A percentile compares a stretch with the other conserved stretches of the same genome.
Conservation (phyloP, 192 early-diverging fungal genomes). For the Podila verticillata region DNA sequence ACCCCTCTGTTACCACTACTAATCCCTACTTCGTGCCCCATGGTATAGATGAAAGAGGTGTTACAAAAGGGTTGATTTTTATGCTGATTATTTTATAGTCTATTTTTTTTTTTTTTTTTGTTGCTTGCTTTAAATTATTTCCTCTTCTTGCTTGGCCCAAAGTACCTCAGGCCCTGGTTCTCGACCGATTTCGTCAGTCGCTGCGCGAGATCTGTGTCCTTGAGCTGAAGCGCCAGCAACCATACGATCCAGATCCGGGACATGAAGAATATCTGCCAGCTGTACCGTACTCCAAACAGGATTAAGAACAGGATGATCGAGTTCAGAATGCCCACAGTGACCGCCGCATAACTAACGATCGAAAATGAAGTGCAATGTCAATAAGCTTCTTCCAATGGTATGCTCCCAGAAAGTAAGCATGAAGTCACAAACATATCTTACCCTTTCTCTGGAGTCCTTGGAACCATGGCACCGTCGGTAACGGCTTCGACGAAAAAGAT, state of each 20-base stretch:
- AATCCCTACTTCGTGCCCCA: no score
- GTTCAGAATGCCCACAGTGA: conserved; percentile 49
- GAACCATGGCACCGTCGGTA: conserved; percentile 63
- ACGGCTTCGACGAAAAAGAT: conserved; percentile 67
- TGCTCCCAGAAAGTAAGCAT: conserved; percentile 37
- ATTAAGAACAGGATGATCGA: conserved; percentile 60
- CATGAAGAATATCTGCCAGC: conserved; percentile 69
- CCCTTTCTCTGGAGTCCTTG: conserved; percentile 60
- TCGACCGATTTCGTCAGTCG: conserved; percentile 12
- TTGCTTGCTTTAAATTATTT: conserved; percentile 12
- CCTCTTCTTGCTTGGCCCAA: conserved; percentile 27
- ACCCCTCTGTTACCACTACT: no score
- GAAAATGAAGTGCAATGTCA: conserved; percentile 29
- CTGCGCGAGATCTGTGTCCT: conserved; percentile 20
- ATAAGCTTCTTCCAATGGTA: not conserved
- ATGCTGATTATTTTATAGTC: not conserved
- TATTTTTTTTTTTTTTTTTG: not conserved
- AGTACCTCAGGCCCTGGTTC: conserved; percentile 2
- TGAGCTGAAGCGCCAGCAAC: conserved; percentile 42
- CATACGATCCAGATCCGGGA: conserved; percentile 60
- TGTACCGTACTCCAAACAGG: conserved; percentile 69
- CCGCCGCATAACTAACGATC: conserved; percentile 52
- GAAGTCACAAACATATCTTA: conserved; percentile 51
- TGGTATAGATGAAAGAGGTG: no score
- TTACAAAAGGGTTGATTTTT: not conserved